A percentile compares a stretch with the other conserved stretches of the same genome.
phyloP scores from a whole-genome alignment of 495 filamentous ascomycete species.

The Letharia lupina region DNA sequence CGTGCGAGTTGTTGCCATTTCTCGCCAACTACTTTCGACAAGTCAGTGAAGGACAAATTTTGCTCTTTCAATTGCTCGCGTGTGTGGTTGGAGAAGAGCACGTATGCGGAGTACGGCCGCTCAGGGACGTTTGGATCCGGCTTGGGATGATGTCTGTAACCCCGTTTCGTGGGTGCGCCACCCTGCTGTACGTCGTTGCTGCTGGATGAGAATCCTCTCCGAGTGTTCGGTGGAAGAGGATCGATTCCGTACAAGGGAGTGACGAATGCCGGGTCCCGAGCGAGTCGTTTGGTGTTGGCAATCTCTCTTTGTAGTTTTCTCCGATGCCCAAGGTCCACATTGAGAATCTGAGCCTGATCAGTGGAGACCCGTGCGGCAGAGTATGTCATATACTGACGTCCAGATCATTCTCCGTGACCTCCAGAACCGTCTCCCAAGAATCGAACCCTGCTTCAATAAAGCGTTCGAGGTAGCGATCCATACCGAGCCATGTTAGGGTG shows the following conservation, averaged over 20 bases:
- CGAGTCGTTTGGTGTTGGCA: conserved; percentile 15
- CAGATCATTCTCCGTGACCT: conserved; percentile 75
- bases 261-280: conserved; percentile 5
- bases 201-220: neutral
- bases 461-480: conserved; percentile 59
- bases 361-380: neutral
- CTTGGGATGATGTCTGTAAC: conserved; percentile 21
- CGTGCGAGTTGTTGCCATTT: conserved; percentile 18
- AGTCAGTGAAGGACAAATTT: conserved; percentile 18
- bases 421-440: conserved; percentile 68
- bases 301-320: conserved; percentile 26
- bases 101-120: conserved; percentile 20
- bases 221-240: neutral
- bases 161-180: conserved; percentile 14
- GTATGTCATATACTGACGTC: conserved; percentile 31
- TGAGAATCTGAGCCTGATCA: conserved; percentile 13
- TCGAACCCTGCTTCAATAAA: conserved; percentile 73
- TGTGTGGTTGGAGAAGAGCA: conserved; percentile 21
- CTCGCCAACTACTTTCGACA: conserved; percentile 19
- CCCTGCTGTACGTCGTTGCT: conserved; percentile 1
- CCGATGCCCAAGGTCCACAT: conserved; percentile 24
- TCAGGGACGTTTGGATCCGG: conserved; percentile 21
- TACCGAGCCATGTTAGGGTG: conserved; percentile 60
- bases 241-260: conserved; percentile 6
- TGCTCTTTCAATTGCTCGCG: conserved; percentile 22